Base-by-base conservation (phyloP, 2,329 filamentous ascomycete species). In the Ceratocystis cubensis region DNA sequence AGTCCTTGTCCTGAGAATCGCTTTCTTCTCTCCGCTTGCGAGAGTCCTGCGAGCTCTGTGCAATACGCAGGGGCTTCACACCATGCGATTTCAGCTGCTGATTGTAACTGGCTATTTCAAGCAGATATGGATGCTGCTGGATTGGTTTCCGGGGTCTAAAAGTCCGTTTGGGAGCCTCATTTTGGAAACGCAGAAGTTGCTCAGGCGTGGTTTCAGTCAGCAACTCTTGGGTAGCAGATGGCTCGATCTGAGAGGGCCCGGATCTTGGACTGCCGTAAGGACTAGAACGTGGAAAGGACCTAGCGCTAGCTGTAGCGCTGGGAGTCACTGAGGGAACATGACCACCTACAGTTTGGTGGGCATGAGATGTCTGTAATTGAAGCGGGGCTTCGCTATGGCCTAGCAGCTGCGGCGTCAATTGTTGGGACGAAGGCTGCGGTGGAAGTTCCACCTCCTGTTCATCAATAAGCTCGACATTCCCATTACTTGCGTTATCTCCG, bases 111-210 rank as follows among this genome's bases (percentile, higher is more conserved):
- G 78, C 81, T 71, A 78, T 81, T 69, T 85, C 83, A 3, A 84
- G 74, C 5, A 81, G 73, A 69, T 85, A 85, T 2, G 83, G 83
- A 57, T 84, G 82, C 70, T 84, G 77, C 71, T 85, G 83, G 5
- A 85, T 85, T 0, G 82, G 82, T 68, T 84, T 85, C 22, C 83
- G 78, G 0, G 82, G 81, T 5, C 83, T 78, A n/a, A 85, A 74
- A 3, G 80, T 82, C 44, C 82, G 78, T 28, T 37, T 44, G 8
- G 65, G 61, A 10, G 64, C n/a, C 30, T 64, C 63, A 41, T 64
- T 56, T 56, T 64, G 63, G n/a, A 64, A 64, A 3, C 15, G 63
- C 46, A 64, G 46, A 2, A 64, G 30, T 22, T 56, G 44, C 30
- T 64, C 46, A 5, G 15, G 44, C n/a, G 63, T 64, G 44, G 46